phyloP scores from a whole-genome alignment of 371 early-diverging fungal species.

The Batrachochytrium dendrobatidis region DNA sequence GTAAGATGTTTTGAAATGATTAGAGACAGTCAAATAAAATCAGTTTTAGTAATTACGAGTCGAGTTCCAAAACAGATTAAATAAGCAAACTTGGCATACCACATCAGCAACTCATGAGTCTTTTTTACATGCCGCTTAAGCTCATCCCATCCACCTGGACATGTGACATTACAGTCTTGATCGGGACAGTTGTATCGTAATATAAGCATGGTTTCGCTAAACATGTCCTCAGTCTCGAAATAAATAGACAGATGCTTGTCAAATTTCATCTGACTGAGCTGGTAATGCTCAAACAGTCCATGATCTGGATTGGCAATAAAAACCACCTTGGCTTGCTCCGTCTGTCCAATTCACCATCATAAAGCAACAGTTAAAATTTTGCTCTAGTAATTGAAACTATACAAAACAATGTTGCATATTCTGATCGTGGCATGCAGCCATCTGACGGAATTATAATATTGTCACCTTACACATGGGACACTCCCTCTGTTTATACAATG shows the following conservation, averaged over 20 bases:
- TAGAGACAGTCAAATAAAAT: background rate
- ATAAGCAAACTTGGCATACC: slow-evolving; percentile 41
- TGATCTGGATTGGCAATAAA: slow-evolving; percentile 60
- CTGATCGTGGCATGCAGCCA: background rate
- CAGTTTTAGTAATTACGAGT: background rate
- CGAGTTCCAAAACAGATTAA: too few species aligned
- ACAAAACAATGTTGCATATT: background rate
- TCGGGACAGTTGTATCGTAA: slow-evolving; percentile 83
- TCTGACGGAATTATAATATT: background rate
- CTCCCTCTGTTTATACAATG: slow-evolving; percentile 71
- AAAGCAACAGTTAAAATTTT: too few species aligned
- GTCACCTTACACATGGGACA: slow-evolving; percentile 92
- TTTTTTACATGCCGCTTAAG: slow-evolving; percentile 73
- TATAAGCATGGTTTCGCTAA: slow-evolving; percentile 62
- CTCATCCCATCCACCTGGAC: slow-evolving; percentile 69
- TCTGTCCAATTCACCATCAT: slow-evolving; percentile 14
- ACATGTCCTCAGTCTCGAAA: slow-evolving; percentile 67
- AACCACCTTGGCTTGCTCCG: slow-evolving; percentile 61
- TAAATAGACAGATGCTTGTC: slow-evolving; percentile 63
- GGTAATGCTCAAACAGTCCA: slow-evolving; percentile 41
- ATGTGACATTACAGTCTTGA: slow-evolving; percentile 56
- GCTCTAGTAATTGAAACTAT: background rate
- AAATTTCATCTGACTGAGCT: slow-evolving; percentile 3
- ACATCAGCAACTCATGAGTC: slow-evolving; percentile 65
- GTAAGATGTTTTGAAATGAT: slow-evolving; percentile 2